Percentiles rank a stretch among this genome's conserved stretches.
phyloP scores from a whole-genome alignment of 306 rosid species.

The Vigna mungo region DNA sequence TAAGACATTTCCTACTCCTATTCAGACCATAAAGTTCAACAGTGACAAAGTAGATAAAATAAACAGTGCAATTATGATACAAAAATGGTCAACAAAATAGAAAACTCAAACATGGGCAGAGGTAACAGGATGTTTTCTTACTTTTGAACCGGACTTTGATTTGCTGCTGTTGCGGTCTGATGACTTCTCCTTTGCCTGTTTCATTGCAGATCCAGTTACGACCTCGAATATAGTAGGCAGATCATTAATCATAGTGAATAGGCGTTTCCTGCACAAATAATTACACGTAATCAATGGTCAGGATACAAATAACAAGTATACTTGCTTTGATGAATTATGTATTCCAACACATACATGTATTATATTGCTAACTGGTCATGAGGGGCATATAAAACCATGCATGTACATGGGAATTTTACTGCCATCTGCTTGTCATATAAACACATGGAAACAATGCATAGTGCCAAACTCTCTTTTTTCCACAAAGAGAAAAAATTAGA shows the following conservation, averaged over 20 bases:
- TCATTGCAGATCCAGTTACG: slow-evolving; percentile 59
- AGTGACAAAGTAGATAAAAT: background rate
- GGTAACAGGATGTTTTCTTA: slow-evolving; percentile 32
- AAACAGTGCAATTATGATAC: background rate
- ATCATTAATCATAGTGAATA: slow-evolving; percentile 73
- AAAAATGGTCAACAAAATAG: slow-evolving; percentile 1
- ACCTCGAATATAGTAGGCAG: slow-evolving; percentile 71
- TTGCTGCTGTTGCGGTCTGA: slow-evolving; percentile 66
- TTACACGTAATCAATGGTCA: slow-evolving; percentile 4
- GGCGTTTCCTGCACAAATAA: slow-evolving; percentile 59
- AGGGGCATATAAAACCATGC: background rate
- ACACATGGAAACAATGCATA: background rate
- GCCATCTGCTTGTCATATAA: slow-evolving; percentile 1
- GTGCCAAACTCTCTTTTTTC: background rate
- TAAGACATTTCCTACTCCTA: slow-evolving; percentile 29
- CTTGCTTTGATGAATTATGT: slow-evolving; percentile 1
- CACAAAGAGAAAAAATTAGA: background rate
- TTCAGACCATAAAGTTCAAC: background rate
- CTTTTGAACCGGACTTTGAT: slow-evolving; percentile 69
- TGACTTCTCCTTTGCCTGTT: slow-evolving; percentile 66
- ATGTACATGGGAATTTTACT: background rate
- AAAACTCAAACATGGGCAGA: background rate
- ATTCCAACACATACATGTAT: background rate
- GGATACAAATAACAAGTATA: slow-evolving; percentile 5
- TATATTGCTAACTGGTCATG: background rate